Conservation (phyloP, 176 grass and related monocot genomes). For the Ampelocalamus luodianensis region DNA sequence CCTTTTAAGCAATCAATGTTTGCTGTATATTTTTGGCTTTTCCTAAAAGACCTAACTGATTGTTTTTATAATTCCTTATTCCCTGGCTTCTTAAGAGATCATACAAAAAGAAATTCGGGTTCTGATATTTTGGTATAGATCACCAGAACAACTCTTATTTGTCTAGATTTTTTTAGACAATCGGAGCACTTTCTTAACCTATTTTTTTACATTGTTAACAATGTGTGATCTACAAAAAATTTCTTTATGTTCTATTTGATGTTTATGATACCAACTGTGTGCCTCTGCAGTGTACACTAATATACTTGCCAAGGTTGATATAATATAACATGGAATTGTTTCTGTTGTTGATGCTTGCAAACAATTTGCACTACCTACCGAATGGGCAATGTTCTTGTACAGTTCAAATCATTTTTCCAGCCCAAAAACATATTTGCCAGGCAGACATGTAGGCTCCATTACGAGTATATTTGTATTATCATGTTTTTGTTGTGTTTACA, state of each 20-base stretch:
- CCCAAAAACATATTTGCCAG: neutral
- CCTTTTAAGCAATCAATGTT: slow-evolving; percentile 42
- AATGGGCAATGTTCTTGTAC: neutral
- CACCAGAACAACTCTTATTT: neutral
- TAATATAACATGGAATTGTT: neutral
- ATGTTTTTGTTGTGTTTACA: neutral
- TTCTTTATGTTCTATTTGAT: neutral
- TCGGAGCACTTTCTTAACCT: neutral
- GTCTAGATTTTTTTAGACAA: neutral
- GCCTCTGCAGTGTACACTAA: neutral
- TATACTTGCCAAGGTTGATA: neutral
- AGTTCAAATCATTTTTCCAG: neutral
- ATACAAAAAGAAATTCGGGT: neutral
- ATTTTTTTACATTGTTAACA: neutral
- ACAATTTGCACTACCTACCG: neutral
- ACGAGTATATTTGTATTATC: neutral
- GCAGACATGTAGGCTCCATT: neutral
- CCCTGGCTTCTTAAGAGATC: neutral
- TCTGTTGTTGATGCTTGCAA: neutral
- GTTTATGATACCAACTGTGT: neutral
- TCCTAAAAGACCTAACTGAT: neutral
- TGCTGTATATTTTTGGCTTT: neutral
- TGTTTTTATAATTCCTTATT: slow-evolving; percentile 11
- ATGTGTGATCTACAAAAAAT: neutral
- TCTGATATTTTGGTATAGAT: neutral